Percentiles rank a stretch among this genome's conserved stretches.
Conservation (phyloP, 139 green algal genomes). For the Zygnema circumcarinatum region DNA sequence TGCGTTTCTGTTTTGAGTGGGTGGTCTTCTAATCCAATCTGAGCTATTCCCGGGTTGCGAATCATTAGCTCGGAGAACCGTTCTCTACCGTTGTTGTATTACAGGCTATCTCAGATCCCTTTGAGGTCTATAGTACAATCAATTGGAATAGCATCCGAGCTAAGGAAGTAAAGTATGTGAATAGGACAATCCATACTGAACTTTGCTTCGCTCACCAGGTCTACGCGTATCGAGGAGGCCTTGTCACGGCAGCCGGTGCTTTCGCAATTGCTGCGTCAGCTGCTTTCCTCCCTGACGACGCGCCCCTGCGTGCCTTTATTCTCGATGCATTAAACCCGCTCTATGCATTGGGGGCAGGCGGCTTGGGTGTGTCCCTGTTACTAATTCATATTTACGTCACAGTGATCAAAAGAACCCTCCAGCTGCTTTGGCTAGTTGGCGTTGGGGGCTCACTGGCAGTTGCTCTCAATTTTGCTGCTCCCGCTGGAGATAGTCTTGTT, state of each 20-base stretch:
- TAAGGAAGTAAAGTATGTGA: no score
- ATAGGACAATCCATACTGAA: no score
- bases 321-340: constrained; percentile 25
- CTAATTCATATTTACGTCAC: constrained; percentile 94
- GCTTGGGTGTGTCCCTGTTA: constrained; percentile 75
- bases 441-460: constrained; percentile 55
- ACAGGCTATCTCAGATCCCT: no score
- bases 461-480: constrained; percentile 64
- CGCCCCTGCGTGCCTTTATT: not conserved
- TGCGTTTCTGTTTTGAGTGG: no score
- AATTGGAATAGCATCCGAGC: no score
- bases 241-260: constrained; percentile 31
- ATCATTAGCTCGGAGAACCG: no score
- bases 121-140: no score
- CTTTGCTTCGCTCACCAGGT: no score
- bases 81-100: no score
- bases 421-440: constrained; percentile 70
- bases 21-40: no score
- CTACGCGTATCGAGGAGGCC: constrained; percentile 45
- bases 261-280: constrained; percentile 22
- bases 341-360: constrained; percentile 61
- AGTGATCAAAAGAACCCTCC: constrained; percentile 68
- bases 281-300: constrained; percentile 37
- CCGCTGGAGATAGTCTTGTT: constrained; percentile 67
- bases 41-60: no score